These are phyloP conservation scores for Eutypella sp. DNA, from an alignment of 2,329 filamentous ascomycete species.

Conservation along the genomic window DNA sequence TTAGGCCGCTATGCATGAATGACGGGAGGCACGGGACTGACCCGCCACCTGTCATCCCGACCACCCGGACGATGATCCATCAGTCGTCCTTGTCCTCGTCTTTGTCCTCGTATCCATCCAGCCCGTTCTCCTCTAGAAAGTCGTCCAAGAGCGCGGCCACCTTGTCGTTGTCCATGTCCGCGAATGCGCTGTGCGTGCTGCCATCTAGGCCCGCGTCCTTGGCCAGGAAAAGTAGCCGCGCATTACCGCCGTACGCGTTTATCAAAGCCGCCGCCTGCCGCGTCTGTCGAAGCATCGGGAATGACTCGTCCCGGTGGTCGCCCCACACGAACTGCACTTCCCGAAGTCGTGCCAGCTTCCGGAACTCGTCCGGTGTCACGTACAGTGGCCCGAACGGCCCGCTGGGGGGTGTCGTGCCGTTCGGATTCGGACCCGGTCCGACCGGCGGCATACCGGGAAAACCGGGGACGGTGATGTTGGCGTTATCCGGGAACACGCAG, in stretches of 20 bases:
- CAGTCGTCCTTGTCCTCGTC: too few species aligned
- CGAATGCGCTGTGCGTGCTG: conserved; percentile 24
- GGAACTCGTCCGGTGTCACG: conserved; percentile 21
- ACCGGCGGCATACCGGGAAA: neutral
- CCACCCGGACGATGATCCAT: too few species aligned
- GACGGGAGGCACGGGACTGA: too few species aligned
- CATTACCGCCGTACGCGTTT: conserved; percentile 25
- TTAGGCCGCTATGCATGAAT: too few species aligned
- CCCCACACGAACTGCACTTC: conserved; percentile 22
- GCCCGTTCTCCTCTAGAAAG: conserved; percentile 8
- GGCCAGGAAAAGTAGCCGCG: conserved; percentile 17
- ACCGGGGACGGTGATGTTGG: conserved; percentile 14
- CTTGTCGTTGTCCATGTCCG: conserved; percentile 25
- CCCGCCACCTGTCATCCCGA: too few species aligned
- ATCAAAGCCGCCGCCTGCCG: conserved; percentile 18
- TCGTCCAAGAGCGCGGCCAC: conserved; percentile 21
- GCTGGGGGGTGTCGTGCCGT: neutral
- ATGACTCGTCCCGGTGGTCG: conserved; percentile 19
- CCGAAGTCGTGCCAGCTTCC: conserved; percentile 18
- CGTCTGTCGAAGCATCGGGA: conserved; percentile 14
- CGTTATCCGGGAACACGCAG: conserved; percentile 19
- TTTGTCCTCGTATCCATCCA: neutral
- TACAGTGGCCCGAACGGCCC: conserved; percentile 18
- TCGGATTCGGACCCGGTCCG: neutral
- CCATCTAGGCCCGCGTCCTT: conserved; percentile 22